A percentile compares a stretch with the other conserved stretches of the same genome.
These are phyloP conservation scores for Phytophthora lateralis DNA, from an alignment of 352 stramenopile genomes.

Conservation along the genomic window DNA sequence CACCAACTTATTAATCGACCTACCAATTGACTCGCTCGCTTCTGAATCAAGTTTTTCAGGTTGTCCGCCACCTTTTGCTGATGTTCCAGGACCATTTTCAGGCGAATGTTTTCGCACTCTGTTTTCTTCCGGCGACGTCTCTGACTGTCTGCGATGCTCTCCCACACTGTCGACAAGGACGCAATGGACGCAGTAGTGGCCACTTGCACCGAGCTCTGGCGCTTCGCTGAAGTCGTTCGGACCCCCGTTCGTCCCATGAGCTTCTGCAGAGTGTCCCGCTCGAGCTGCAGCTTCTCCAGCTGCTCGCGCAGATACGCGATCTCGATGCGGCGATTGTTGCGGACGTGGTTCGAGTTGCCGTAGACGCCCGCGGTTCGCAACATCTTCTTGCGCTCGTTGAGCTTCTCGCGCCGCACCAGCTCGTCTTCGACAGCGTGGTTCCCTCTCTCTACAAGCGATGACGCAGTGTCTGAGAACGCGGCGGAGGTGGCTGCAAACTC, in stretches of 20 bases:
- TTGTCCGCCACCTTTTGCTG: constrained; percentile 27
- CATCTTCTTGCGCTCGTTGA: constrained; percentile 32
- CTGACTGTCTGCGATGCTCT: constrained; percentile 37
- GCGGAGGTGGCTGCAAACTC: constrained; percentile 17
- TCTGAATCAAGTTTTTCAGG: constrained; percentile 21
- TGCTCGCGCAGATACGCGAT: constrained; percentile 42
- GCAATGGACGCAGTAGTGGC: constrained; percentile 6
- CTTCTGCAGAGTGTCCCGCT: constrained; percentile 29
- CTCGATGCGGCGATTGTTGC: constrained; percentile 44
- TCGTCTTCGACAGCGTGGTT: not conserved
- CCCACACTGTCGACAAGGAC: constrained; percentile 26
- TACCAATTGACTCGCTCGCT: constrained; percentile 24
- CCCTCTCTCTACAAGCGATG: not conserved
- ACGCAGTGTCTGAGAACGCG: not conserved
- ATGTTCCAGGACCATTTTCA: constrained; percentile 46
- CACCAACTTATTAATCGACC: not conserved
- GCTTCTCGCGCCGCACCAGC: constrained; percentile 2
- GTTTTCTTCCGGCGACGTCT: constrained; percentile 32
- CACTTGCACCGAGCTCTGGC: not conserved
- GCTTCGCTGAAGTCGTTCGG: not conserved
- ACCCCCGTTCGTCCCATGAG: constrained; percentile 3
- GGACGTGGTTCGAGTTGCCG: constrained; percentile 38
- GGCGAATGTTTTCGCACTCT: constrained; percentile 45
- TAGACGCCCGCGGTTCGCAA: constrained; percentile 24
- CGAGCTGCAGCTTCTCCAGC: constrained; percentile 40